A percentile compares a stretch with the other conserved stretches of the same genome.
Evolutionary conservation across 345 rosid species (phyloP).

Genomic region (Zanthoxylum bungeanum): DNA sequence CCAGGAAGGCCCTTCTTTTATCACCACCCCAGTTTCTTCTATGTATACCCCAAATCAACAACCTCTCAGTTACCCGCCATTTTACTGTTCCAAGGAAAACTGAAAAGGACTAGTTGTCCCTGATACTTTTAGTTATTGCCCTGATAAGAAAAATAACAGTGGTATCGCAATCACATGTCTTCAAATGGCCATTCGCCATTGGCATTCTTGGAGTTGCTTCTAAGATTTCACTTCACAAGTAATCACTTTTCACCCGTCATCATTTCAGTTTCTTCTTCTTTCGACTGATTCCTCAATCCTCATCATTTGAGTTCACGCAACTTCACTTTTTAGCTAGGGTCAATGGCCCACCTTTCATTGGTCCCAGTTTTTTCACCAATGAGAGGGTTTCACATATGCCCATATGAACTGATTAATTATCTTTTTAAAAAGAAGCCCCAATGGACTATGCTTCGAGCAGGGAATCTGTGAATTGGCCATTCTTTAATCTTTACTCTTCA

Average conservation of each 20-base stretch:
- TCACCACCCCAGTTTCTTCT: no score
- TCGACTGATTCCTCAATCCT: conserved; percentile 6
- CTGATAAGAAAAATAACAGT: background rate
- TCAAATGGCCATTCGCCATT: background rate
- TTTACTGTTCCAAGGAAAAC: no score
- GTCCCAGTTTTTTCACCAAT: background rate
- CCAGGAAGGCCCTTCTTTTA: background rate
- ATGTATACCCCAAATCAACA: no score
- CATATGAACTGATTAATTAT: background rate
- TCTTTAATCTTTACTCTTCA: background rate
- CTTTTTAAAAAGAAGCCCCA: no score
- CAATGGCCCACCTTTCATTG: conserved; percentile 7
- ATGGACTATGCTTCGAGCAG: background rate
- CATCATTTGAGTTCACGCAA: background rate
- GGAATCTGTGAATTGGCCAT: background rate
- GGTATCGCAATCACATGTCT: background rate
- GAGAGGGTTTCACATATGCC: background rate
- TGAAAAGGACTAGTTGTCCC: no score
- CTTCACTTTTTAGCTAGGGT: background rate
- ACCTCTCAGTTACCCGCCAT: no score
- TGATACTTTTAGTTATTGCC: background rate
- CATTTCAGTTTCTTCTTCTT: background rate
- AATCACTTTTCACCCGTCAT: conserved; percentile 9
- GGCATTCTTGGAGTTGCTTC: conserved; percentile 10
- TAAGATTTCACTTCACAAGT: conserved; percentile 7